A percentile compares a stretch with the other conserved stretches of the same genome.
Conservation (phyloP, 1,284 basidiomycete species). For the Ceraceosorus bombacis region DNA sequence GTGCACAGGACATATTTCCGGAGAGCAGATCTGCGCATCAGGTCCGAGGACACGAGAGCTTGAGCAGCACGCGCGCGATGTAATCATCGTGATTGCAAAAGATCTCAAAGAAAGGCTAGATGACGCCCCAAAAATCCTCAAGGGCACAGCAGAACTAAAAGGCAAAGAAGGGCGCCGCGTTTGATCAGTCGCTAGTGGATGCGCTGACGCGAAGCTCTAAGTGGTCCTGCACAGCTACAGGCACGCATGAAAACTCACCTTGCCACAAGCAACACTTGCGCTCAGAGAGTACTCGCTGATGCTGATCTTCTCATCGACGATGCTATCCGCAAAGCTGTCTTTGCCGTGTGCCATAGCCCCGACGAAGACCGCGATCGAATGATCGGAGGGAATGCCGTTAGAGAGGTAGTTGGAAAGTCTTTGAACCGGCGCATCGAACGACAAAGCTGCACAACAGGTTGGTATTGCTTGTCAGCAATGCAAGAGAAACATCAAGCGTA, state of each 20-base stretch:
- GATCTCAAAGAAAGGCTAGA: conserved; percentile 20
- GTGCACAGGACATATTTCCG: too few species aligned
- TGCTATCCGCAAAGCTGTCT: conserved; percentile 85
- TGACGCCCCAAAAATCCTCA: conserved; percentile 50
- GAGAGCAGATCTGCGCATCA: too few species aligned
- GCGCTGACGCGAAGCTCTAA: conserved; percentile 2
- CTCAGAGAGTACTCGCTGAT: conserved; percentile 91
- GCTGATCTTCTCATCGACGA: conserved; percentile 85
- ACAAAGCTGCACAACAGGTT: conserved; percentile 59
- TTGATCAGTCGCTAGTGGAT: neutral
- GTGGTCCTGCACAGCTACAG: neutral
- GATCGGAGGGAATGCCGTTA: conserved; percentile 66
- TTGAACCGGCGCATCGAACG: conserved; percentile 75
- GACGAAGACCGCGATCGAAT: conserved; percentile 88
- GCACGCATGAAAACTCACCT: conserved; percentile 56
- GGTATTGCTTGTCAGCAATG: conserved; percentile 5
- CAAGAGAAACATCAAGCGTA: neutral
- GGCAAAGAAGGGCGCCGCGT: neutral
- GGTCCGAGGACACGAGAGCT: too few species aligned
- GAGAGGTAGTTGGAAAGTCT: conserved; percentile 75
- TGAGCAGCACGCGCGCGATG: too few species aligned
- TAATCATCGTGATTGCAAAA: too few species aligned
- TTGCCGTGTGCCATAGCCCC: conserved; percentile 64
- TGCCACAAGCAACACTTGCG: conserved; percentile 90
- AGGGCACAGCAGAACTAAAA: conserved; percentile 62